Evolutionary conservation across 768 basidiomycete genomes (phyloP).

Genomic region (Amanita pallidorosea): DNA sequence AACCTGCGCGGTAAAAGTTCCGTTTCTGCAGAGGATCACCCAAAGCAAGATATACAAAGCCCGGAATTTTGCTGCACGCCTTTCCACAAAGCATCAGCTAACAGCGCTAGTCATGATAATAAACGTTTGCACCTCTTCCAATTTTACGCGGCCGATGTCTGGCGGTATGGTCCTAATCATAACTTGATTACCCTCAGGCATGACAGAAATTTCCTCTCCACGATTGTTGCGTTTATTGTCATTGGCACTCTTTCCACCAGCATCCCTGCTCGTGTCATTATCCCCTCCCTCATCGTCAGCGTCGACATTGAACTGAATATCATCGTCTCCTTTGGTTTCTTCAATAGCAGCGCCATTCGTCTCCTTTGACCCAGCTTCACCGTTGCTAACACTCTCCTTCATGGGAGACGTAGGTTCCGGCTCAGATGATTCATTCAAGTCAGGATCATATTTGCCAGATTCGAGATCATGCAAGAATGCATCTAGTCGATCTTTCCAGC

Average conservation of each 20-base stretch:
- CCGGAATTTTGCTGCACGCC: constrained; percentile 69
- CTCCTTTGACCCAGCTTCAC: constrained; percentile 26
- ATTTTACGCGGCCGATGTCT: constrained; percentile 78
- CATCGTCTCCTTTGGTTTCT: constrained; percentile 61
- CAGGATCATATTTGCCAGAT: constrained; percentile 77
- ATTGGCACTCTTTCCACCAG: constrained; percentile 41
- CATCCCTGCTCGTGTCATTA: constrained; percentile 44
- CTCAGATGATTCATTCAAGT: constrained; percentile 47
- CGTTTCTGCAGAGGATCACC: constrained; percentile 91
- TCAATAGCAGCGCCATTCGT: constrained; percentile 32
- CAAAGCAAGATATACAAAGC: constrained; percentile 81
- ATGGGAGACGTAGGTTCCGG: constrained; percentile 35
- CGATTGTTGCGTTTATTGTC: constrained; percentile 42
- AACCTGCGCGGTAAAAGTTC: constrained; percentile 90
- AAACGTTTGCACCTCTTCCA: constrained; percentile 64
- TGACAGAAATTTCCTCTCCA: constrained; percentile 62
- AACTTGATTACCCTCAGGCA: constrained; percentile 78
- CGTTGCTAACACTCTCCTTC: constrained; percentile 42
- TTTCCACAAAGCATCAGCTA: constrained; percentile 18
- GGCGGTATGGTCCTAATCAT: constrained; percentile 95
- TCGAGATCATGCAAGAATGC: constrained; percentile 74
- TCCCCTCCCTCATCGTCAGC: constrained; percentile 62
- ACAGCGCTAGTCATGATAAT: constrained; percentile 8
- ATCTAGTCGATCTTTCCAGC: constrained; percentile 68
- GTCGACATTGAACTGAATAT: constrained; percentile 66